phyloP scores from a whole-genome alignment of 768 basidiomycete species.

The Coprinellus micaceus region DNA sequence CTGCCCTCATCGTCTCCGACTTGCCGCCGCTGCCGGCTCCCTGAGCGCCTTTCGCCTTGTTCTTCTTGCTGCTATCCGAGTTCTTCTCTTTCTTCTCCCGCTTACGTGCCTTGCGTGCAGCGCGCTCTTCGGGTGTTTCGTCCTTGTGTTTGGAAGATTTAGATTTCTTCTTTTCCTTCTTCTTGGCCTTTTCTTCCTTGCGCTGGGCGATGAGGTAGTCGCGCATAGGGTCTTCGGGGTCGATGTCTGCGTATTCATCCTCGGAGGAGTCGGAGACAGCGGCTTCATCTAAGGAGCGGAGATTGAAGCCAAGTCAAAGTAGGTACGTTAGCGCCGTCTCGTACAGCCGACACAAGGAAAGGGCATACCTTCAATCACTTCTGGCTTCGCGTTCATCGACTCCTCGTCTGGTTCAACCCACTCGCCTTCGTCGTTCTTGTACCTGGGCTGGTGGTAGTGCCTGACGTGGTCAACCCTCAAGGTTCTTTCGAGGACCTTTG shows the following conservation, averaged over 20 bases:
- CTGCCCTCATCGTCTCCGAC: slow-evolving; percentile 61
- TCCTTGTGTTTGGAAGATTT: slow-evolving; percentile 63
- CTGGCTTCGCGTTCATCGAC: slow-evolving; percentile 83
- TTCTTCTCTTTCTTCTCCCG: slow-evolving; percentile 63
- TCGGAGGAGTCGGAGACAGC: slow-evolving; percentile 64
- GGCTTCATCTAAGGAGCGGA: slow-evolving; percentile 38
- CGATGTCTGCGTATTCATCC: slow-evolving; percentile 64
- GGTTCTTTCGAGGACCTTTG: slow-evolving; percentile 79
- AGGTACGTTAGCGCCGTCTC: background rate
- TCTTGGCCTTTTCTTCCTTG: slow-evolving; percentile 61
- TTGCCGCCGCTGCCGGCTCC: slow-evolving; percentile 35
- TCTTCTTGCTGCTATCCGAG: too few relatives aligned
- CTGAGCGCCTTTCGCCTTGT: slow-evolving; percentile 15
- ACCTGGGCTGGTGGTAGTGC: slow-evolving; percentile 85
- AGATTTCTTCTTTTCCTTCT: slow-evolving; percentile 51
- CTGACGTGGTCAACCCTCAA: slow-evolving; percentile 91
- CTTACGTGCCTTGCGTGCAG: slow-evolving; percentile 70
- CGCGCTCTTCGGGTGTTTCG: slow-evolving; percentile 78
- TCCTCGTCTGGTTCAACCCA: slow-evolving; percentile 82
- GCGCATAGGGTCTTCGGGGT: slow-evolving; percentile 97
- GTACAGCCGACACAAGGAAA: background rate
- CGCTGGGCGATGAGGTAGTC: slow-evolving; percentile 81
- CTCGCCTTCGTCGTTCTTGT: slow-evolving; percentile 78
- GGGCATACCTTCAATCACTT: slow-evolving; percentile 55
- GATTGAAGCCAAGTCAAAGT: background rate